A percentile compares a stretch with the other conserved stretches of the same genome.
phyloP scores from a whole-genome alignment of 306 rosid species.

The Cucurbita argyrosperma region DNA sequence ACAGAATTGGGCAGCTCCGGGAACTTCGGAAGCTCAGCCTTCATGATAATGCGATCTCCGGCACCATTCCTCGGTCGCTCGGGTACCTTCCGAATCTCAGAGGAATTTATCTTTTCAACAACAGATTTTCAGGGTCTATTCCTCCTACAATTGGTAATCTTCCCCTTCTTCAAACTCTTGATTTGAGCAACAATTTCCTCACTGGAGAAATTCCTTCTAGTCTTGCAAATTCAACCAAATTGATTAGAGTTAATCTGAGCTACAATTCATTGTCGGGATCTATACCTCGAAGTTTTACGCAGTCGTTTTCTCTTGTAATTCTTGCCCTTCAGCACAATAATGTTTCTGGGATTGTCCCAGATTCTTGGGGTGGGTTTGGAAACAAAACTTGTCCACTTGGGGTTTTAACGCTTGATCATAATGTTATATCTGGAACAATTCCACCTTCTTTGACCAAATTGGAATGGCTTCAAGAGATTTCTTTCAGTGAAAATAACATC shows the following conservation, averaged over 20 bases:
- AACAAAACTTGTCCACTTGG: conserved; percentile 31
- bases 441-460: conserved; percentile 49
- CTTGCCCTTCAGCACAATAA: conserved; percentile 67
- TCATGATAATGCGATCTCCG: conserved; percentile 55
- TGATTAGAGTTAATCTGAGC: conserved; percentile 64
- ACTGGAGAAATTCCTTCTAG: conserved; percentile 56
- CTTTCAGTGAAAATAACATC: conserved; percentile 49
- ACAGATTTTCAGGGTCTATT: conserved; percentile 65
- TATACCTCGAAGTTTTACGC: conserved; percentile 41
- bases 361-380: conserved; percentile 37
- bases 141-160: conserved; percentile 67
- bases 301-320: conserved; percentile 35
- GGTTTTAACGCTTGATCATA: conserved; percentile 53
- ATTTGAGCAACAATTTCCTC: conserved; percentile 62
- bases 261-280: conserved; percentile 67
- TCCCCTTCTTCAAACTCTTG: conserved; percentile 68
- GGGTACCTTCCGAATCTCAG: conserved; percentile 66
- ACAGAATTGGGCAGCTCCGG: conserved; percentile 65
- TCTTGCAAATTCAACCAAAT: conserved; percentile 49
- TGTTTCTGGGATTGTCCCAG: conserved; percentile 53
- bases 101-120: conserved; percentile 88
- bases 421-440: conserved; percentile 43
- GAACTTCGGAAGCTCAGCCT: conserved; percentile 65
- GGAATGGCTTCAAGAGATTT: conserved; percentile 38
- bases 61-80: conserved; percentile 49